These are phyloP conservation scores for Pyricularia pennisetigena DNA, from an alignment of 2,329 filamentous ascomycete species.

Conservation along the genomic window DNA sequence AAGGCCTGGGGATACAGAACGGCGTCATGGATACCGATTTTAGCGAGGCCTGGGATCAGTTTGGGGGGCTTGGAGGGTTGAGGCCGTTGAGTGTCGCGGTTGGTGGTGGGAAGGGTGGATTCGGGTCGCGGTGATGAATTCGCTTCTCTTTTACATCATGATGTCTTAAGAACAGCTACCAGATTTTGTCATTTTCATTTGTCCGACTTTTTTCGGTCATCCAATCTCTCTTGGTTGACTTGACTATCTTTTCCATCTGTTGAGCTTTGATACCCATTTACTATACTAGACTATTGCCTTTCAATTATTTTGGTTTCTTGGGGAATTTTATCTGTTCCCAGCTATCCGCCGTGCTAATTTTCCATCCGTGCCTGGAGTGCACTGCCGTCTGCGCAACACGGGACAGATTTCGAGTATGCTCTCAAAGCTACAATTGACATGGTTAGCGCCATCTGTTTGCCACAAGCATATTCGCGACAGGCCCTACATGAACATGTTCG, in stretches of 20 bases:
- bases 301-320: neutral
- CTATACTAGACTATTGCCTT: neutral
- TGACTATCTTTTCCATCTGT: neutral
- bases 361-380: no score
- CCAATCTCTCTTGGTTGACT: neutral
- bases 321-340: no score
- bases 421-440: no score
- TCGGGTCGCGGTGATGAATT: neutral
- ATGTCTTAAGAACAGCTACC: neutral
- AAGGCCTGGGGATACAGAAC: neutral
- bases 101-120: neutral
- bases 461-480: no score
- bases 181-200: neutral
- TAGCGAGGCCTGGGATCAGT: conserved; percentile 1
- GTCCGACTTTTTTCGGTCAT: neutral
- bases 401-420: no score
- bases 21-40: neutral
- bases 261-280: neutral
- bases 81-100: neutral
- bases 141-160: neutral
- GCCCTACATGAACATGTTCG: no score
- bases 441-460: no score
- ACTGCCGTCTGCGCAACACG: no score
- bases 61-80: neutral
- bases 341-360: no score